phyloP scores from a whole-genome alignment of 2,329 filamentous ascomycete species.

The Colletotrichum plurivorum region DNA sequence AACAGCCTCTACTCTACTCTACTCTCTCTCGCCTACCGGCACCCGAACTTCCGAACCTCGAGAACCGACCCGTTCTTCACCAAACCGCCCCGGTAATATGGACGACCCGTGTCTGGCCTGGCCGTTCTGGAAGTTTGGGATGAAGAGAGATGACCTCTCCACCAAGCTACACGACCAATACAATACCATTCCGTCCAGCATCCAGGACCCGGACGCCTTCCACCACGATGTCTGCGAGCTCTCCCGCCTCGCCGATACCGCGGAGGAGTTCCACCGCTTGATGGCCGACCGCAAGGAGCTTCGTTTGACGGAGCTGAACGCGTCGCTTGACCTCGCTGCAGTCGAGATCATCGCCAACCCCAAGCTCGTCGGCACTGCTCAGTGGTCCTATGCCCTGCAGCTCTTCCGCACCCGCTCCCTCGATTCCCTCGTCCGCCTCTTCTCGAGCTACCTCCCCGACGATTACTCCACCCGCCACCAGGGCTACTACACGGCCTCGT shows the following conservation, averaged over 20 bases:
- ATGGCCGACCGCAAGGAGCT: slow-evolving; percentile 68
- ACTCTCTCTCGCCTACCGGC: neutral
- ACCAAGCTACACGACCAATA: slow-evolving; percentile 71
- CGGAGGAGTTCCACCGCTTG: slow-evolving; percentile 68
- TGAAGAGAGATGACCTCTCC: slow-evolving; percentile 72
- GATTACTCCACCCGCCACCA: slow-evolving; percentile 60
- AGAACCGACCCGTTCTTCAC: neutral
- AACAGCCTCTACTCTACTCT: slow-evolving; percentile 3
- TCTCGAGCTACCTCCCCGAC: slow-evolving; percentile 70
- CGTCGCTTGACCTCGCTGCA: slow-evolving; percentile 70
- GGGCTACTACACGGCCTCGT: slow-evolving; percentile 48
- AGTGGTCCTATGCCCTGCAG: slow-evolving; percentile 72
- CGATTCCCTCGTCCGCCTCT: slow-evolving; percentile 73
- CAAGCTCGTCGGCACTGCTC: slow-evolving; percentile 69
- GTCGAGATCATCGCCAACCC: slow-evolving; percentile 74
- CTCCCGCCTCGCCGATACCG: slow-evolving; percentile 63
- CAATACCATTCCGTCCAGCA: slow-evolving; percentile 69
- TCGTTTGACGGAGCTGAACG: slow-evolving; percentile 68
- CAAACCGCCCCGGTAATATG: slow-evolving; percentile 54
- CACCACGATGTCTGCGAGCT: slow-evolving; percentile 74
- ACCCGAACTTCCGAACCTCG: slow-evolving; percentile 2
- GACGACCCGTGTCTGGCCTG: slow-evolving; percentile 68
- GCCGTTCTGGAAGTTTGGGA: slow-evolving; percentile 75
- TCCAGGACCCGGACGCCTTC: slow-evolving; percentile 73
- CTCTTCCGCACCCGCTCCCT: slow-evolving; percentile 72